phyloP scores from a whole-genome alignment of 352 stramenopile genomes.

The Proteromonas lacertae region DNA sequence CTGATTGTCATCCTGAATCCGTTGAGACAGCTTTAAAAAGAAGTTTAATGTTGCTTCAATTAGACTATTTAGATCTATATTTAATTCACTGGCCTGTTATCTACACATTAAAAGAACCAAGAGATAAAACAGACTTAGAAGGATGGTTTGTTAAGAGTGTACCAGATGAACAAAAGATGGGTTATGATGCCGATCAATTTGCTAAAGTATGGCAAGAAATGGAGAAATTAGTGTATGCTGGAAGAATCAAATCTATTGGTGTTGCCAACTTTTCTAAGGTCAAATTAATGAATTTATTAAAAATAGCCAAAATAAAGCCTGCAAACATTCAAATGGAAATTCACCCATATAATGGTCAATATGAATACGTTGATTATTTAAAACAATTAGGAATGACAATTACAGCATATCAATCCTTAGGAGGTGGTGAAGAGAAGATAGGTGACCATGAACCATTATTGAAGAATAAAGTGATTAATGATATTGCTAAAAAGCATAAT shows the following conservation, averaged over 20 bases:
- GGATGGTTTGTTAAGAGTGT: slow-evolving; percentile 6
- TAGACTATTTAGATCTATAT: slow-evolving; percentile 38
- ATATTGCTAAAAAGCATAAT: too few species aligned
- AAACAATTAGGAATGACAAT: slow-evolving; percentile 15
- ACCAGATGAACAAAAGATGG: not conserved
- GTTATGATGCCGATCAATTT: not conserved
- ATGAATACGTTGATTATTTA: slow-evolving; percentile 18
- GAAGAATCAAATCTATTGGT: slow-evolving; percentile 20
- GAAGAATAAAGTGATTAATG: too few species aligned
- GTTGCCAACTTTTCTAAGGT: slow-evolving; percentile 41
- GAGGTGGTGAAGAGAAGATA: too few species aligned
- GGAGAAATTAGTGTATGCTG: slow-evolving; percentile 25
- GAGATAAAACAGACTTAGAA: not conserved
- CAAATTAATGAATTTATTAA: slow-evolving; percentile 22
- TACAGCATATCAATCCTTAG: slow-evolving; percentile 24
- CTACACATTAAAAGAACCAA: slow-evolving; percentile 7
- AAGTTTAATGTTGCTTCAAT: slow-evolving; percentile 19
- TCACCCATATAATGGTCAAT: slow-evolving; percentile 27
- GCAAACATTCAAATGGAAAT: slow-evolving; percentile 28
- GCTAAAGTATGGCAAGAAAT: slow-evolving; percentile 20
- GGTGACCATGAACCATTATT: too few species aligned
- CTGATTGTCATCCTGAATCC: slow-evolving; percentile 20
- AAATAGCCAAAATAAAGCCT: slow-evolving; percentile 14
- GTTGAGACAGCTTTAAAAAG: slow-evolving; percentile 20
- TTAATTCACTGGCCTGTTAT: slow-evolving; percentile 32